These are phyloP conservation scores for Exutisphaerella laricina DNA, from an alignment of 2,329 filamentous ascomycete species.

Conservation along the genomic window DNA sequence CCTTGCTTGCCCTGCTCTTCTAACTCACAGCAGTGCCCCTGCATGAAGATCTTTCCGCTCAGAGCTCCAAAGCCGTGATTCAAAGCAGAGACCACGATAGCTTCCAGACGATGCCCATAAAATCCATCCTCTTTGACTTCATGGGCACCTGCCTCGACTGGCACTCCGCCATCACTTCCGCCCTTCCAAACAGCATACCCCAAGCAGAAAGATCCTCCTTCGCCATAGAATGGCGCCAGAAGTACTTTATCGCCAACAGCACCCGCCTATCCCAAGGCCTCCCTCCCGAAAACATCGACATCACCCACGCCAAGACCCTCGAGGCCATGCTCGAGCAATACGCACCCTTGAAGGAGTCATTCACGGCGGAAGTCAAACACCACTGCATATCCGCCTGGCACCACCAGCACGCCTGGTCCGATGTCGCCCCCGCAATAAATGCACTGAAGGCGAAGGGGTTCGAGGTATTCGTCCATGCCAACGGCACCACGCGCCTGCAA, in stretches of 20 bases:
- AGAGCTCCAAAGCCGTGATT: too few species aligned
- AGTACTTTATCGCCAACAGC: conserved; percentile 46
- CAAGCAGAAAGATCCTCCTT: conserved; percentile 29
- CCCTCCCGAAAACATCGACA: conserved; percentile 48
- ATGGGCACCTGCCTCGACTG: conserved; percentile 56
- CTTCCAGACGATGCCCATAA: conserved; percentile 26
- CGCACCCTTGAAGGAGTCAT: background rate
- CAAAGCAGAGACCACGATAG: too few species aligned
- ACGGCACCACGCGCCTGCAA: conserved; percentile 52
- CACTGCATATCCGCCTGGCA: conserved; percentile 41
- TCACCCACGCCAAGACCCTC: conserved; percentile 44
- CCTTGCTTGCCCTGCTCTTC: too few species aligned
- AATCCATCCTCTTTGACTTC: conserved; percentile 52
- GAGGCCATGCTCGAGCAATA: conserved; percentile 31
- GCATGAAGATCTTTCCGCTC: too few species aligned
- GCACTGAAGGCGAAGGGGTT: conserved; percentile 30
- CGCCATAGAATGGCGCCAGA: conserved; percentile 48
- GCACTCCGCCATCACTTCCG: conserved; percentile 35
- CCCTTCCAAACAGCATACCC: conserved; percentile 7
- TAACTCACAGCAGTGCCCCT: too few species aligned
- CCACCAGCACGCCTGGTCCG: conserved; percentile 47
- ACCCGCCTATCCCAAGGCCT: conserved; percentile 34
- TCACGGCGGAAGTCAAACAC: conserved; percentile 7
- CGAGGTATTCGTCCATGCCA: conserved; percentile 48
- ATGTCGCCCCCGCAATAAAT: conserved; percentile 42